Base-by-base conservation (phyloP, 441 rosid species). In the Raphanus hybrid region DNA sequence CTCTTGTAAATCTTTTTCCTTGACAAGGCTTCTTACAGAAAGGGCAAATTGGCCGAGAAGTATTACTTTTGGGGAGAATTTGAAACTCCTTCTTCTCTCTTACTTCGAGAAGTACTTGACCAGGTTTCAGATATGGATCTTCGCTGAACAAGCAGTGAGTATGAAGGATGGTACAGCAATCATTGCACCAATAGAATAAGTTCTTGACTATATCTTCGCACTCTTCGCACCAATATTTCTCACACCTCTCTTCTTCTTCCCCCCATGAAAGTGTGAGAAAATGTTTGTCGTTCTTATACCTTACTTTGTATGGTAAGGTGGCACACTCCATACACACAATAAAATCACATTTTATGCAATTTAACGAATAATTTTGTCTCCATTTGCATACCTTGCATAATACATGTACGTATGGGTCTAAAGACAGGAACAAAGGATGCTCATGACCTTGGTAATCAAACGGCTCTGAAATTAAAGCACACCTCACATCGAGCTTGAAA, bases 281-380 rank as follows among this genome's bases (percentile, higher is more conserved):
- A 18, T 77, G 71, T 26, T 26, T 0, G 12, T 77, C 80, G 12
- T 43, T 35, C 60, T 35, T 78, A 16, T 66, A 23, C 34, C 18
- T 67, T 29, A 8, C 59, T 6, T 43, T 23, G 0, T 10, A n/a
- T 11, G 70, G 81, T 14, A 78, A 54, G 43, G 69, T 67, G 11
- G 26, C 27, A 32, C 81, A 78, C 3, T 12, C 23, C 8, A n/a
- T 0, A 16, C 70, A 69, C 3, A 78, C 26, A 16, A 29, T 16
- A 27, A 58, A 78, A 29, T 16, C 8, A 9, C 73, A 69, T 34
- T 54, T 11, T 9, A 55, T 69, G 73, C 73, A 70, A 5, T 39
- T 58, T 59, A 70, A 18, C 23, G 26, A 2, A 23, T 23, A 23
- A 1, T 23, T 23, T 1, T 2, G 26, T 23, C 2, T 23, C 2